phyloP scores from a whole-genome alignment of 208 protist genomes.

The Willaertia magna region DNA sequence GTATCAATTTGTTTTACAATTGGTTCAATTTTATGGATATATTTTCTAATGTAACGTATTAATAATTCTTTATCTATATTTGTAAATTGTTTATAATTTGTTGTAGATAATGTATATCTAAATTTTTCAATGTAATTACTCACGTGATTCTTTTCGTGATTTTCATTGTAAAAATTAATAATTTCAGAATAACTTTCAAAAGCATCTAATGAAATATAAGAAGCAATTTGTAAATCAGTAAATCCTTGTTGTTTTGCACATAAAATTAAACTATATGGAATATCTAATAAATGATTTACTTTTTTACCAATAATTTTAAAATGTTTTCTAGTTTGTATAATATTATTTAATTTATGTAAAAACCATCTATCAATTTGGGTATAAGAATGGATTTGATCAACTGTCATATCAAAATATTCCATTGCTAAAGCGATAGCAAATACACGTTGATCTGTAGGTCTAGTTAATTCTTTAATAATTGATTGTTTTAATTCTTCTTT shows the following conservation, averaged over 20 bases:
- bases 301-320: background rate
- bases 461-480: slow-evolving; percentile 29
- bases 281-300: background rate
- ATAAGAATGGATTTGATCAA: slow-evolving; percentile 70
- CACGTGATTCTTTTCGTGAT: background rate
- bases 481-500: slow-evolving; percentile 46
- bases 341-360: slow-evolving; percentile 80
- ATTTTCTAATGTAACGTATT: slow-evolving; percentile 1
- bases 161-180: slow-evolving; percentile 33
- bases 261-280: slow-evolving; percentile 46
- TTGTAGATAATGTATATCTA: background rate
- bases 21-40: slow-evolving; percentile 51
- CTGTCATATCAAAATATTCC: slow-evolving; percentile 54
- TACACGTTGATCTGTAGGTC: slow-evolving; percentile 61
- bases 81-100: too few species aligned
- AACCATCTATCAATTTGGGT: slow-evolving; percentile 92
- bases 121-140: too few species aligned
- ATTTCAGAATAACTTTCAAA: slow-evolving; percentile 21
- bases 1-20: slow-evolving; percentile 92
- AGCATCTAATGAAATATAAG: slow-evolving; percentile 28
- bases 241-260: slow-evolving; percentile 81
- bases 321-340: slow-evolving; percentile 44
- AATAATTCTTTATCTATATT: background rate
- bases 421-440: slow-evolving; percentile 56
- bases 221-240: slow-evolving; percentile 76